Base-by-base conservation (phyloP, 2,329 filamentous ascomycete species). In the Alternaria alternata region DNA sequence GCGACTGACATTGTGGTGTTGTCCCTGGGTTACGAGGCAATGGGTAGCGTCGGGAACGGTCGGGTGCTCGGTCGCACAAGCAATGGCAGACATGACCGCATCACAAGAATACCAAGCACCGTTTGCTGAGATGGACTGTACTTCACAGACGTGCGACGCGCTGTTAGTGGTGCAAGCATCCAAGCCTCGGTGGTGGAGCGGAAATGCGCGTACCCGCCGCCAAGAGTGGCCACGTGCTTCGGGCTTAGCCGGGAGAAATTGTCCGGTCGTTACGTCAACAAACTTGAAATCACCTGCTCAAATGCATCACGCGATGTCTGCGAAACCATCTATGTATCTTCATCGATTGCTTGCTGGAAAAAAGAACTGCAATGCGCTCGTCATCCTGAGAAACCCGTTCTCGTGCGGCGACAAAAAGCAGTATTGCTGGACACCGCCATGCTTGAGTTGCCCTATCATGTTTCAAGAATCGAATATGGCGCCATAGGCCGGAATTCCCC, bases 391-490 rank as follows among this genome's bases (percentile, higher is more conserved):
- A 16, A 36, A 16, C 20, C 18, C 12, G 11, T 16, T 49, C 14
- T 49, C 24, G 24, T 26, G 6, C 24, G 24, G 16, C n/a, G 46
- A 16, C 30, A 36, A 26, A 26, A 49, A 49, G 32, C 46, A 49
- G 20, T 16, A 14, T n/a, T 4, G 6, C 14, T 4, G 7, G 7
- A 24, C 8, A 20, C 18, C 16, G 24, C 34, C 28, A 24, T 22
- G 16, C 46, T 48, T n/a, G 7, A 4, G 46, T 32, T 20, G 16
- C 32, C 46, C 20, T 36, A 49, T 49, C 30, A 24, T 26, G 30
- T 36, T n/a, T 38, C 46, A 87, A 43, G 85, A 87, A 76, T 93
- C 91, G 78, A 89, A 93, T 66, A 93, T 91, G 4, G 90, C 88
- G 4, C 90, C 91, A 76, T 86, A 93, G 9, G 89, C 89, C 2